These are phyloP conservation scores for Phytophthora colocasiae DNA, from an alignment of 352 stramenopile species.

Conservation along the genomic window DNA sequence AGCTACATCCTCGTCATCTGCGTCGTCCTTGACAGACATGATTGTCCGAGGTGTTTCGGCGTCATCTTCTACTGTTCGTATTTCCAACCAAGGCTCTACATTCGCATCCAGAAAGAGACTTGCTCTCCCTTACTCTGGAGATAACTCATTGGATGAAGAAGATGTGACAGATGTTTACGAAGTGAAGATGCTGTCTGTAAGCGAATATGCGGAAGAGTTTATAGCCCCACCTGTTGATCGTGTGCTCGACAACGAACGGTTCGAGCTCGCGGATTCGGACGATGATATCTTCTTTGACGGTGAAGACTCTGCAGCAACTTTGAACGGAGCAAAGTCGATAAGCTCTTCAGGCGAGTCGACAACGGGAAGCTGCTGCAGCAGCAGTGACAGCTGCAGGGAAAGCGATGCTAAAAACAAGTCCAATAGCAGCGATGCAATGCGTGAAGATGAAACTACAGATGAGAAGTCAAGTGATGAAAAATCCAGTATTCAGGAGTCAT, in stretches of 20 bases:
- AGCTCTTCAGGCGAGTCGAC: slow-evolving; percentile 54
- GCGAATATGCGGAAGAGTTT: slow-evolving; percentile 28
- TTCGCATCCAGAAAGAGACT: slow-evolving; percentile 20
- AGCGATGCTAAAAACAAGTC: slow-evolving; percentile 20
- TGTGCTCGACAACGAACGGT: slow-evolving; percentile 30
- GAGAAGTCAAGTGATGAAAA: slow-evolving; percentile 41
- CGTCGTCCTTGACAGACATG: slow-evolving; percentile 33
- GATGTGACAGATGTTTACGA: slow-evolving; percentile 39
- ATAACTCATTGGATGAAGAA: slow-evolving; percentile 31
- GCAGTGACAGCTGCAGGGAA: slow-evolving; percentile 30
- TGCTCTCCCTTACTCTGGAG: slow-evolving; percentile 31
- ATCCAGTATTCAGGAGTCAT: slow-evolving; percentile 39
- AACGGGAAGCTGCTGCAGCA: slow-evolving; percentile 48
- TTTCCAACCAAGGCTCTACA: slow-evolving; percentile 21
- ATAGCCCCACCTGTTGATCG: slow-evolving; percentile 22
- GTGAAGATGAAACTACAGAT: slow-evolving; percentile 27
- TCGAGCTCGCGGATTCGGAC: slow-evolving; percentile 43
- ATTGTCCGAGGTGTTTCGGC: slow-evolving; percentile 31
- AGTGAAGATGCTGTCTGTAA: slow-evolving; percentile 34
- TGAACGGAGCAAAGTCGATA: slow-evolving; percentile 42
- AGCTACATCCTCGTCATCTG: slow-evolving; percentile 22
- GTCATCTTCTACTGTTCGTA: slow-evolving; percentile 29
- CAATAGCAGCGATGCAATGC: slow-evolving; percentile 19
- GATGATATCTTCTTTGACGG: slow-evolving; percentile 37
- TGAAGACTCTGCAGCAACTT: slow-evolving; percentile 35